These are phyloP conservation scores for Austroboletus rostrupii DNA, from an alignment of 1,284 basidiomycete species.

Conservation along the genomic window DNA sequence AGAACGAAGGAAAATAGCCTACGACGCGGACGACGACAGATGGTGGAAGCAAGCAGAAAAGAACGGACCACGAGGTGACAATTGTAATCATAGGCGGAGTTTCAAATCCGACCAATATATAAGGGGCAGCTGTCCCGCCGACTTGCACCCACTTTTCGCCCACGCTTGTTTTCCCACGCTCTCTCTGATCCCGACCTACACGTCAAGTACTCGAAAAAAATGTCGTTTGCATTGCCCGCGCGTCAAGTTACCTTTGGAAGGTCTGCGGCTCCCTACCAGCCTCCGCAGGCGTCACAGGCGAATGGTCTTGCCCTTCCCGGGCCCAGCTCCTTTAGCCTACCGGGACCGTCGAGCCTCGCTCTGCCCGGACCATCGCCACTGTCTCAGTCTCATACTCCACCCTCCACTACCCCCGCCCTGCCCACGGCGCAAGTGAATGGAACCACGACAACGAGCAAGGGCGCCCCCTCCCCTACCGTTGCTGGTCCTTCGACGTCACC, in stretches of 20 bases:
- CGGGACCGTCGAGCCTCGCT: slow-evolving; percentile 38
- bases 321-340: slow-evolving; percentile 47
- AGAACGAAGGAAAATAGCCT: neutral
- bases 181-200: slow-evolving; percentile 19
- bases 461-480: slow-evolving; percentile 28
- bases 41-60: slow-evolving; percentile 28
- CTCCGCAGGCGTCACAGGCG: slow-evolving; percentile 38
- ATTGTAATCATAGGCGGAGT: slow-evolving; percentile 29
- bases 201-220: slow-evolving; percentile 29
- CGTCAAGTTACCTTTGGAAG: slow-evolving; percentile 75
- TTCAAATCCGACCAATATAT: slow-evolving; percentile 28
- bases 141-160: slow-evolving; percentile 20
- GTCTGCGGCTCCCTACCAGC: slow-evolving; percentile 45
- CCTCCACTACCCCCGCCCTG: slow-evolving; percentile 26
- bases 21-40: slow-evolving; percentile 9
- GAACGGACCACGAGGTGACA: slow-evolving; percentile 4
- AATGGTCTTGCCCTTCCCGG: slow-evolving; percentile 48
- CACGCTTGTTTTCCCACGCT: slow-evolving; percentile 30
- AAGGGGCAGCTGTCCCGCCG: slow-evolving; percentile 14
- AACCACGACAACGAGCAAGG: slow-evolving; percentile 24
- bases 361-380: slow-evolving; percentile 38
- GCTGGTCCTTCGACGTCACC: slow-evolving; percentile 54
- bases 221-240: slow-evolving; percentile 71
- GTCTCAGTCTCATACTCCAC: slow-evolving; percentile 37
- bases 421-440: slow-evolving; percentile 27